Evolutionary conservation across 345 rosid genomes (phyloP), one percentile per base, ranked within the genome.

Genomic region (Eucalyptus albens): DNA sequence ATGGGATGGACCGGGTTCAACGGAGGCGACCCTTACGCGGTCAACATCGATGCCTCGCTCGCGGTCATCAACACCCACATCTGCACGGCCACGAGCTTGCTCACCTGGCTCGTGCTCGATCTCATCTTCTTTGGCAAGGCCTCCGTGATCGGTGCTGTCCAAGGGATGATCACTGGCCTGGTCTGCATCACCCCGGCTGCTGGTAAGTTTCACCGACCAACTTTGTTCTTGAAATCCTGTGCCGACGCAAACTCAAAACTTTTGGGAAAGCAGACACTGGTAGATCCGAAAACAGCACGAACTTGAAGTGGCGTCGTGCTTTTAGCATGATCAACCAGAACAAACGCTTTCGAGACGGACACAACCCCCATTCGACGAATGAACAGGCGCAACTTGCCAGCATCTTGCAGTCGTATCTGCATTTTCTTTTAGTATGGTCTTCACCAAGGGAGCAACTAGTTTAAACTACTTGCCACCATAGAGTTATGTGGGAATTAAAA

Each of bases 151-250:
- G 95, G 94, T 29, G 94, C 94, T 6, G 93, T 92, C 56, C 95
- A 94, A 90, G 95, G 95, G 90, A 94, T 93, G 95, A 93, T 88
- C 92, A 94, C 94, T 26, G 95, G 94, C 59, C 69, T 94, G 16
- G 94, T 92, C 22, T 93, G 94, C 93, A 94, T 94, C 92, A 93
- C 94, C 59, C 95, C 95, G 4, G 95, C 95, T 5, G 94, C 95
- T 5, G 94, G 94, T 92, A 82, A 72, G 27, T 51, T 44, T 11
- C 15, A 21, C 83, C 3, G 15, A 37, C 85, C 85, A 6, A 40
- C 47, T 77, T 77, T 0, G 27, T 11, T 11, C 42, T 77, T 0
- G 47, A 7, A 77, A 44, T 21, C 15, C 29, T 6, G 45, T 11
- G 82, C 22, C 8, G 14, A 19, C 0, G 4, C 15, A 4, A 72